Evolutionary conservation across 1,284 basidiomycete genomes (phyloP).

Genomic region (Fomitopsis pinicola): DNA sequence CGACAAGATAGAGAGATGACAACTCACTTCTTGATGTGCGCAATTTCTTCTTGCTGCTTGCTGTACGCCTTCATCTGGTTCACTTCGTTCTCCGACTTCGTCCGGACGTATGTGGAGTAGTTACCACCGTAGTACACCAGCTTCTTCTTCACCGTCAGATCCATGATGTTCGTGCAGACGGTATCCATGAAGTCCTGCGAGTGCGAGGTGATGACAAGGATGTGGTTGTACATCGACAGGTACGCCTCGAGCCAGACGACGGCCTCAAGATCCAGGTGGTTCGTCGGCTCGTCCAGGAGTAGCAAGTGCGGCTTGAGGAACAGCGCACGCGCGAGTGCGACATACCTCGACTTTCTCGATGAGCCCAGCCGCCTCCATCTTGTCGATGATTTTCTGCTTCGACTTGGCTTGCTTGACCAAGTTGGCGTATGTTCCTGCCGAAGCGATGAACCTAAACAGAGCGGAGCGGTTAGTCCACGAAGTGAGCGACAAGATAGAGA

Average conservation of each 20-base stretch:
- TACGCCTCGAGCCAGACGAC: slow-evolving; percentile 99
- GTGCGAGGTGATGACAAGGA: slow-evolving; percentile 94
- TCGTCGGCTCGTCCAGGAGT: slow-evolving; percentile 85
- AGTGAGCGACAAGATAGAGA: background rate
- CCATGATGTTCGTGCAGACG: slow-evolving; percentile 97
- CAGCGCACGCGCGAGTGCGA: slow-evolving; percentile 92
- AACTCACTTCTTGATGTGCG: slow-evolving; percentile 90
- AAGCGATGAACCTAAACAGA: slow-evolving; percentile 86
- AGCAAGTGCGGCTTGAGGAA: slow-evolving; percentile 97
- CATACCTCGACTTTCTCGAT: slow-evolving; percentile 85
- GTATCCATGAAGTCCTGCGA: slow-evolving; percentile 99
- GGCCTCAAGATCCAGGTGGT: slow-evolving; percentile 93
- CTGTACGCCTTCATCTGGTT: slow-evolving; percentile 99
- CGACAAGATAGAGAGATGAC: background rate
- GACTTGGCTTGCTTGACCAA: slow-evolving; percentile 98
- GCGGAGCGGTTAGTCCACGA: background rate
- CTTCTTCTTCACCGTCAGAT: slow-evolving; percentile 87
- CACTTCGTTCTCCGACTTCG: slow-evolving; percentile 95
- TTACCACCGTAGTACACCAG: slow-evolving; percentile 94
- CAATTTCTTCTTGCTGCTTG: slow-evolving; percentile 98
- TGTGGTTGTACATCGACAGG: slow-evolving; percentile 97
- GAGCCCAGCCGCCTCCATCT: slow-evolving; percentile 99
- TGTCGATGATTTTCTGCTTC: slow-evolving; percentile 99
- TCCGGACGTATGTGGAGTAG: slow-evolving; percentile 95
- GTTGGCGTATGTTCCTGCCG: slow-evolving; percentile 98